Conservation (phyloP, 2,329 filamentous ascomycete species). For the Aspergillus neotritici region DNA sequence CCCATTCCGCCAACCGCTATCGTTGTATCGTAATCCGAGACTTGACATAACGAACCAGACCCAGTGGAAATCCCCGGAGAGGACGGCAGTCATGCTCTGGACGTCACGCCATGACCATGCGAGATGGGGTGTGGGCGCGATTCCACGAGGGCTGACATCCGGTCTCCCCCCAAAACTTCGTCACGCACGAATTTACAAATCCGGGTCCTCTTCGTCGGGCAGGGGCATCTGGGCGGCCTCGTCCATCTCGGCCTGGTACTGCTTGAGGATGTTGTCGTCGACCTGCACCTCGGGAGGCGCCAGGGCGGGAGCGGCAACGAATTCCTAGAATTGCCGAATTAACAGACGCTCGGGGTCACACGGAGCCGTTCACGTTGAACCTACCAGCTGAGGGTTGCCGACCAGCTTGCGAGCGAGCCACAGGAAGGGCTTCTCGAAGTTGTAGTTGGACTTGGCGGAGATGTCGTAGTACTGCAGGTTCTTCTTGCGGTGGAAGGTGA, state of each 20-base stretch:
- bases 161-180: conserved; percentile 6
- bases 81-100: conserved; percentile 2
- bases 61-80: conserved; percentile 4
- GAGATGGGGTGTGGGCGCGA: too few species aligned
- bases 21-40: conserved; percentile 34
- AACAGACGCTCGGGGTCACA: conserved; percentile 7
- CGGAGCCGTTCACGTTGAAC: conserved; percentile 33
- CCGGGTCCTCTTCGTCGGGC: conserved; percentile 85
- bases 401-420: conserved; percentile 98
- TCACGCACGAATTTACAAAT: conserved; percentile 37
- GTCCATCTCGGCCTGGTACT: conserved; percentile 87
- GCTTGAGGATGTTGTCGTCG: conserved; percentile 71
- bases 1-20: conserved; percentile 29
- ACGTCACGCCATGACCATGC: conserved; percentile 1
- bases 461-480: conserved; percentile 99
- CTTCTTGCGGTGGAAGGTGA: conserved; percentile 99
- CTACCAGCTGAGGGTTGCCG: conserved; percentile 78
- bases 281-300: conserved; percentile 89
- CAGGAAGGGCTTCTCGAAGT: conserved; percentile 99
- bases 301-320: conserved; percentile 90
- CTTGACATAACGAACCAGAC: conserved; percentile 22
- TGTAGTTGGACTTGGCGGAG: conserved; percentile 99
- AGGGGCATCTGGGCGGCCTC: conserved; percentile 76
- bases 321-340: conserved; percentile 58
- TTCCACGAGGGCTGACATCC: neutral